These are phyloP conservation scores for Ophiostoma populinum DNA, from an alignment of 2,329 filamentous ascomycete genomes.

Conservation along the genomic window DNA sequence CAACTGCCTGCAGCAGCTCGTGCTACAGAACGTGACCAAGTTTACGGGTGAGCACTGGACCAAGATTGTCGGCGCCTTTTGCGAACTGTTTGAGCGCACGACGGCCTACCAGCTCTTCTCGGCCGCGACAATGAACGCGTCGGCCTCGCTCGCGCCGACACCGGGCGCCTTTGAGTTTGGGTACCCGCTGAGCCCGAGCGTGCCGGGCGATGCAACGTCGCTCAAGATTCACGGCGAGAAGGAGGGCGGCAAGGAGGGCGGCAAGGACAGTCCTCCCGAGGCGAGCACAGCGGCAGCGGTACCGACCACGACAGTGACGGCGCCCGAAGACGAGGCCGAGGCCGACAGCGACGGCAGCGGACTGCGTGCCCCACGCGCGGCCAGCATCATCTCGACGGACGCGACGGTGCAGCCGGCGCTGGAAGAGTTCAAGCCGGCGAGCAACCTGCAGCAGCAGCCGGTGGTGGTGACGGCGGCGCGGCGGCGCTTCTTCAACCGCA, in stretches of 20 bases:
- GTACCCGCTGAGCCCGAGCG: conserved; percentile 23
- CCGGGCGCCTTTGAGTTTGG: conserved; percentile 36
- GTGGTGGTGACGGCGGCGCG: conserved; percentile 85
- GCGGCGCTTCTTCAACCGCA: conserved; percentile 93
- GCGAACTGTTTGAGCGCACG: conserved; percentile 84
- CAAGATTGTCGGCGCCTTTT: conserved; percentile 89
- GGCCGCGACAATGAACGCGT: conserved; percentile 43
- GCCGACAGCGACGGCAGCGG: conserved; percentile 12
- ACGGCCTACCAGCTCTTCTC: conserved; percentile 93
- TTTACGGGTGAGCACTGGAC: conserved; percentile 79
- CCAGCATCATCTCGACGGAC: conserved; percentile 6
- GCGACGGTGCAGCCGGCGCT: conserved; percentile 30
- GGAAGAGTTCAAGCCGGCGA: conserved; percentile 75
- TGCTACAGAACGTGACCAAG: conserved; percentile 89
- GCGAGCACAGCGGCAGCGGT: conserved; percentile 17
- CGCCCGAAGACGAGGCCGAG: conserved; percentile 18
- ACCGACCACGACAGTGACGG: conserved; percentile 15
- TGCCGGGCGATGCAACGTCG: conserved; percentile 31
- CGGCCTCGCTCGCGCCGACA: conserved; percentile 32
- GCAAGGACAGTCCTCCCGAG: conserved; percentile 17
- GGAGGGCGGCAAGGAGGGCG: conserved; percentile 17
- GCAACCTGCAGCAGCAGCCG: conserved; percentile 67
- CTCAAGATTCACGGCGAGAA: conserved; percentile 32
- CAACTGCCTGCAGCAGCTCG: conserved; percentile 92
- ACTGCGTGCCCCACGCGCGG: conserved; percentile 9